phyloP scores from a whole-genome alignment of 441 rosid genomes.

The Dalechampia spathulata region DNA sequence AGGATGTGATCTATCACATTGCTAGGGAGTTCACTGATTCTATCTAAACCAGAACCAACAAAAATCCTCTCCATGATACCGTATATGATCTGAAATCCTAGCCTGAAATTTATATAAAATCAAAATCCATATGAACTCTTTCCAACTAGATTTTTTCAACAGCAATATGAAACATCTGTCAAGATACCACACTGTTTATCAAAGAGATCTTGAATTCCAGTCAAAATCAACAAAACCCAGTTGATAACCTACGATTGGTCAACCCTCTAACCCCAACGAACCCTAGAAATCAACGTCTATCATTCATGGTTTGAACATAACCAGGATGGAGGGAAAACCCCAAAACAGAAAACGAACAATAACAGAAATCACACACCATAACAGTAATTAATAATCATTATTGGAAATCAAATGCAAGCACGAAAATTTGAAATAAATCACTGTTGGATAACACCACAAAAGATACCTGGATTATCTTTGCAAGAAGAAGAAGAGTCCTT shows the following conservation, averaged over 20 bases:
- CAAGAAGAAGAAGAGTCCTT: background rate
- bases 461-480: background rate
- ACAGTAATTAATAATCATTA: too few species aligned
- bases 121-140: background rate
- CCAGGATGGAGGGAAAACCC: background rate
- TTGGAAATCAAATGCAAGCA: too few species aligned
- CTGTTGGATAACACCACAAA: too few species aligned
- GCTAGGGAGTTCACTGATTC: constrained; percentile 16
- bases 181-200: too few species aligned
- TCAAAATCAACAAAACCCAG: background rate
- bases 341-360: background rate
- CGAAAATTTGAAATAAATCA: too few species aligned
- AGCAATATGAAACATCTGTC: too few species aligned
- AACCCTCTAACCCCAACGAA: background rate
- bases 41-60: constrained; percentile 5
- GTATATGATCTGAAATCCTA: background rate
- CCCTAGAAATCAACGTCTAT: constrained; percentile 1
- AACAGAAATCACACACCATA: background rate
- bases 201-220: background rate
- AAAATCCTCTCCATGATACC: constrained; percentile 4
- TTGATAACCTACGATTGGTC: background rate
- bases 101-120: background rate
- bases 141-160: background rate
- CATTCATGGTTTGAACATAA: too few species aligned
- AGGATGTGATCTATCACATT: constrained; percentile 20